Evolutionary conservation across 495 filamentous ascomycete genomes (phyloP).

Genomic region (Letharia columbiana): DNA sequence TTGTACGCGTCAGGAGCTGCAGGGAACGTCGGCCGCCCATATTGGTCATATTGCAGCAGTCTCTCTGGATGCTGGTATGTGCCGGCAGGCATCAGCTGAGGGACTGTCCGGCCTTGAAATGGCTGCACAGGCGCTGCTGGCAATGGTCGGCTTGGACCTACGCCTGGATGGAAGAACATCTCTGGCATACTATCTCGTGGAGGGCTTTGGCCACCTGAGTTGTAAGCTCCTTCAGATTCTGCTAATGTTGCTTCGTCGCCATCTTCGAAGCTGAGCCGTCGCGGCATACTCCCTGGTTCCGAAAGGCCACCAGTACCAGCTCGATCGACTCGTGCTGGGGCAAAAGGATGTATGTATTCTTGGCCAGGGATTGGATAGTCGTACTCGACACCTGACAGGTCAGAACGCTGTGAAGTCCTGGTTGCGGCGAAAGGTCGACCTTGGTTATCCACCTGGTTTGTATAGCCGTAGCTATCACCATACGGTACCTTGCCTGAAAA

Average conservation of each 20-base stretch:
- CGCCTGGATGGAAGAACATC: slow-evolving; percentile 87
- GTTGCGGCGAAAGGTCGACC: slow-evolving; percentile 17
- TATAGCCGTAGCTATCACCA: slow-evolving; percentile 39
- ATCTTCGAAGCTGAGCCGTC: slow-evolving; percentile 85
- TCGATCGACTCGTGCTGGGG: slow-evolving; percentile 61
- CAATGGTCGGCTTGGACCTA: slow-evolving; percentile 55
- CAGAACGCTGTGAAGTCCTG: slow-evolving; percentile 35
- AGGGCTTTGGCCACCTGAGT: slow-evolving; percentile 46
- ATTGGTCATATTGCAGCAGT: slow-evolving; percentile 35
- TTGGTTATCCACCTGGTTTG: slow-evolving; percentile 8
- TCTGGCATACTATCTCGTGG: slow-evolving; percentile 66
- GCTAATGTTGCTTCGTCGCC: slow-evolving; percentile 63
- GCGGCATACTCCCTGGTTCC: slow-evolving; percentile 53
- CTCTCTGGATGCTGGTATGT: slow-evolving; percentile 43
- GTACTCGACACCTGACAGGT: slow-evolving; percentile 27
- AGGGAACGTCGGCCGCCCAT: slow-evolving; percentile 34
- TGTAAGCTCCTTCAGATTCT: slow-evolving; percentile 42
- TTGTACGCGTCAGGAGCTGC: slow-evolving; percentile 41
- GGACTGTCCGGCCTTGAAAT: slow-evolving; percentile 33
- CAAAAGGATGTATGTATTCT: slow-evolving; percentile 51
- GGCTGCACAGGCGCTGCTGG: slow-evolving; percentile 63
- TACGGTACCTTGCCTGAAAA: slow-evolving; percentile 67
- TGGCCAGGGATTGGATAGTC: slow-evolving; percentile 27
- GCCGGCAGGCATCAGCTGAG: slow-evolving; percentile 48
- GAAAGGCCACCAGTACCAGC: slow-evolving; percentile 78